phyloP scores from a whole-genome alignment of 2,329 filamentous ascomycete genomes.

The Plectosphaerella plurivora region DNA sequence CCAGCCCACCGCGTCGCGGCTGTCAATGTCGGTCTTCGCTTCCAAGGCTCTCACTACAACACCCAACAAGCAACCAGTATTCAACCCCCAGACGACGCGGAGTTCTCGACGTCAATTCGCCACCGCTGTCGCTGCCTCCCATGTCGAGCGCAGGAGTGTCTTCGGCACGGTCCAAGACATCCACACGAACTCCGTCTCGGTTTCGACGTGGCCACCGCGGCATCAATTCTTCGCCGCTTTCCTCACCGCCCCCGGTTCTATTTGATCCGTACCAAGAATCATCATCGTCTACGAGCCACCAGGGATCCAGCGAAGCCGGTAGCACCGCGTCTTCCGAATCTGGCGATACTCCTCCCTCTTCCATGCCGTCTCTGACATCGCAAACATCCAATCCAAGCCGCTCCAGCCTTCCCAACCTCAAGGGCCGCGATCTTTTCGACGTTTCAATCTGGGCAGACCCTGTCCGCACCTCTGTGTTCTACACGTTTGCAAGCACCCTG shows the following conservation, averaged over 20 bases:
- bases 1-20: too few species aligned
- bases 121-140: too few species aligned
- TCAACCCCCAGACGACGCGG: too few species aligned
- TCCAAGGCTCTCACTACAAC: too few species aligned
- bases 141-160: too few species aligned
- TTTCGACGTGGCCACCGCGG: neutral
- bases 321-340: conserved; percentile 39
- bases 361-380: conserved; percentile 32
- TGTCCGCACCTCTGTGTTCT: conserved; percentile 64
- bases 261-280: conserved; percentile 45
- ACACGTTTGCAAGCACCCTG: conserved; percentile 65
- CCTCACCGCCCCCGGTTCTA: conserved; percentile 48
- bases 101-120: too few species aligned
- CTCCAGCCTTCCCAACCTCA: conserved; percentile 53
- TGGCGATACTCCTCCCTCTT: conserved; percentile 36
- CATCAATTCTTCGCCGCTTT: conserved; percentile 49
- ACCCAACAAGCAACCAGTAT: too few species aligned
- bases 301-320: conserved; percentile 25
- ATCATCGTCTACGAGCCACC: conserved; percentile 26
- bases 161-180: neutral
- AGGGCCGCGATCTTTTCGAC: conserved; percentile 69
- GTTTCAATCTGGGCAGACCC: conserved; percentile 66
- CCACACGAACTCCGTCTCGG: neutral
- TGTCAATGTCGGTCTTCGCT: too few species aligned
- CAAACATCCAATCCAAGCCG: conserved; percentile 27